Evolutionary conservation across 495 filamentous ascomycete genomes (phyloP).

Genomic region (Neurospora sp.): DNA sequence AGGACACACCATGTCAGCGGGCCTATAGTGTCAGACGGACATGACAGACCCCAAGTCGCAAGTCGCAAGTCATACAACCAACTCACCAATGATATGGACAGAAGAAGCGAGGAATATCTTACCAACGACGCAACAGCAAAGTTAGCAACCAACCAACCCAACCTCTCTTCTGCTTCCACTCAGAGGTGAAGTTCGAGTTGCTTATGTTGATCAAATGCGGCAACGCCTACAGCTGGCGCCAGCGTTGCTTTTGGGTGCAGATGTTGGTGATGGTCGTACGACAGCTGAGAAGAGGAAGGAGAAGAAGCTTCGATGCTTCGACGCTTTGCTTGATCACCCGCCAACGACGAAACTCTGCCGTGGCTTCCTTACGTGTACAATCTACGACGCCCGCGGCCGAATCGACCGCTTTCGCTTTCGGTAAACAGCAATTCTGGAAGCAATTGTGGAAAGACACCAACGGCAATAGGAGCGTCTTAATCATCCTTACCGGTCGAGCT

Average conservation of each 20-base stretch:
- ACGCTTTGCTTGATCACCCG: background rate
- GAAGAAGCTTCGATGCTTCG: background rate
- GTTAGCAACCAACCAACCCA: background rate
- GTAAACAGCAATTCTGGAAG: background rate
- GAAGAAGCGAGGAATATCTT: background rate
- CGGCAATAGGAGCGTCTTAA: background rate
- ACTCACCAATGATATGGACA: background rate
- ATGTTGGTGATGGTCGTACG: background rate
- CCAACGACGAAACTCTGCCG: background rate
- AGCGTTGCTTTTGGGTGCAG: background rate
- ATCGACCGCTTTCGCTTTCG: background rate
- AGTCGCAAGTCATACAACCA: background rate
- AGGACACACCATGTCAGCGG: background rate
- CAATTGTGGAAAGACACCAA: background rate
- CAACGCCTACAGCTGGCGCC: background rate
- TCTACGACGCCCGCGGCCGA: background rate
- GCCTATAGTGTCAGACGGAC: background rate
- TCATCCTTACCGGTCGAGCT: background rate
- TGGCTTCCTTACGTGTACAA: background rate
- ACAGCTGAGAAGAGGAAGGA: background rate
- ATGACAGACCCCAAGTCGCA: background rate
- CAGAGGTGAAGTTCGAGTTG: background rate
- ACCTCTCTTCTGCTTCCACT: background rate
- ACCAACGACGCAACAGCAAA: background rate
- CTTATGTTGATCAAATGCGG: background rate